Base-by-base conservation (phyloP, 2,329 filamentous ascomycete genomes). In the Pyrenochaeta sp. region DNA sequence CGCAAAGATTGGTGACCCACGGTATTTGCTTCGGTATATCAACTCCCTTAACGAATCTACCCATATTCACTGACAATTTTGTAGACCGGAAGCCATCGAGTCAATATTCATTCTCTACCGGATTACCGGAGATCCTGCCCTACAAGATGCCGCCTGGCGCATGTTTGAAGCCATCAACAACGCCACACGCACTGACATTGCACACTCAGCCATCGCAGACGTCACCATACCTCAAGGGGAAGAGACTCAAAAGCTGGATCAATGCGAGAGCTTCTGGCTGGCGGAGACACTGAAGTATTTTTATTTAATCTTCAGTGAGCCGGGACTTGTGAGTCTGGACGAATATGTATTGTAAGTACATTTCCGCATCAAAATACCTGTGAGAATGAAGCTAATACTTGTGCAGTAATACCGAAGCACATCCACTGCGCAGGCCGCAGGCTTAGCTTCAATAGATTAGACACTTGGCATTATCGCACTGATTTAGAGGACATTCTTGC, bases 281-380 rank as follows among this genome's bases (percentile, higher is more conserved):
- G 90, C 90, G 3, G 92, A 97, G 81, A 97, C 92, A 35, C 79
- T 97, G 64, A 97, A 96, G 80, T 96, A 96, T 71, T 96, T 95
- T 63, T 97, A 92, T 73, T 75, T 97, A 51, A 81, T 96, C 44
- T 97, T 90, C 72, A 86, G 86, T 18, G 83, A 87, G 50, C 87
- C 89, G 0, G 80, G 83, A n/a, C 64, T 87, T 27, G 78, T 90
- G 35, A 88, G 81, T 66, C 72, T 91, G 66, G 89, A 92, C 71
- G 83, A 90, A 7, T 91, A 81, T 71, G 86, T 91, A 33, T 76
- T 89, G 68, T 76, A 52, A 74, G 71, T 64, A 21, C 1, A 6
- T 32, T 7, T 12, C 40, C 14, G 18, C 23, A 20, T 35, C 6
- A 14, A 9, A 14, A 37, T 32, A 10, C 4, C 5, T 11, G 5